These are phyloP conservation scores for Cystobasidium ongulense DNA, from an alignment of 768 basidiomycete genomes.

Conservation along the genomic window DNA sequence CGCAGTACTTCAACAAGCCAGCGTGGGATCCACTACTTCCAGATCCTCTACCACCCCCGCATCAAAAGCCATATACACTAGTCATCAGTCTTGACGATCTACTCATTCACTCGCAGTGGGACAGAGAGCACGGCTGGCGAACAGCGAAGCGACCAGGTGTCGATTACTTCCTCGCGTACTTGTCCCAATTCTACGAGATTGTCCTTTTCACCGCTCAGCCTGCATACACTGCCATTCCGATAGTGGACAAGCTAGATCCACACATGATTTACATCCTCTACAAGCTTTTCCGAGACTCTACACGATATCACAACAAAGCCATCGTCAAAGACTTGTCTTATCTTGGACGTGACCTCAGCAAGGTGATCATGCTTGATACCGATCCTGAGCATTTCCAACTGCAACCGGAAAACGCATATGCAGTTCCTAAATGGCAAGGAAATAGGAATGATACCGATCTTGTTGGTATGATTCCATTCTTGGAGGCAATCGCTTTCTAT, in stretches of 20 bases:
- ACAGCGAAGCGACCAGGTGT: conserved; percentile 96
- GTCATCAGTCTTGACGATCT: conserved; percentile 86
- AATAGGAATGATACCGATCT: conserved; percentile 59
- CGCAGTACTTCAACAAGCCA: conserved; percentile 83
- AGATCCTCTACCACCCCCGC: conserved; percentile 67
- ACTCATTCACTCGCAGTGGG: conserved; percentile 85
- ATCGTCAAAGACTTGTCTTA: conserved; percentile 93
- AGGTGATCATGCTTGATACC: conserved; percentile 80
- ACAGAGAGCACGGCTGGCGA: conserved; percentile 89
- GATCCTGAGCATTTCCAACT: conserved; percentile 64
- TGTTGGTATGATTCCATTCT: conserved; percentile 88
- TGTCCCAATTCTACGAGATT: conserved; percentile 96
- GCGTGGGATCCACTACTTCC: conserved; percentile 87
- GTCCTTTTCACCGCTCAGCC: conserved; percentile 90
- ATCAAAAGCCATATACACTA: conserved; percentile 84
- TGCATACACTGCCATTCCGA: conserved; percentile 77
- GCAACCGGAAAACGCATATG: conserved; percentile 80
- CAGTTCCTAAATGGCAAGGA: conserved; percentile 79
- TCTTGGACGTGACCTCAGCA: conserved; percentile 84
- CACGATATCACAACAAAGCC: conserved; percentile 68
- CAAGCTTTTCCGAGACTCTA: conserved; percentile 85
- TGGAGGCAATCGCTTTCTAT: conserved; percentile 93
- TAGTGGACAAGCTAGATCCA: conserved; percentile 87
- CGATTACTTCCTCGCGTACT: conserved; percentile 94
- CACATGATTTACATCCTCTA: conserved; percentile 82